These are phyloP conservation scores for Phellopilus nigrolimitatus DNA, from an alignment of 1,284 basidiomycete genomes.

Conservation along the genomic window DNA sequence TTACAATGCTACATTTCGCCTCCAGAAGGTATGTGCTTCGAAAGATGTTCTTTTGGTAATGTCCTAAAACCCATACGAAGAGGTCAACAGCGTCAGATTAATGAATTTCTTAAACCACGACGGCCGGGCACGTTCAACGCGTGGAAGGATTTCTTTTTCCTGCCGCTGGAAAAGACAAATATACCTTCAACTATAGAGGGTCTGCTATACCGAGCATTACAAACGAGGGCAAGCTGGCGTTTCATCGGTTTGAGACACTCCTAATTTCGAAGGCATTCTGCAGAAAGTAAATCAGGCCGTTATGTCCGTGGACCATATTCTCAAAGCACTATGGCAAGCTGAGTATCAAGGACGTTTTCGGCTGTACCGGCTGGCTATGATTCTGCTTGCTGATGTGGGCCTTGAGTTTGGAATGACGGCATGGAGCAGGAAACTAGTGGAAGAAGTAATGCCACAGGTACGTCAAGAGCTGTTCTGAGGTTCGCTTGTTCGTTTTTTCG, in stretches of 20 bases:
- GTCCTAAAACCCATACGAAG: conserved; percentile 30
- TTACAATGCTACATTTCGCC: conserved; percentile 61
- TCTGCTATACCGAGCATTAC: conserved; percentile 57
- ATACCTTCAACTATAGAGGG: conserved; percentile 51
- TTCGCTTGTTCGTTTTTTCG: neutral
- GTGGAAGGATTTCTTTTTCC: conserved; percentile 12
- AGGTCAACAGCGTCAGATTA: conserved; percentile 59
- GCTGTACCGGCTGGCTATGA: conserved; percentile 59
- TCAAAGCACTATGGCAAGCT: conserved; percentile 70
- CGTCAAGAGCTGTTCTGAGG: conserved; percentile 11
- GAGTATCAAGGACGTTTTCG: conserved; percentile 69
- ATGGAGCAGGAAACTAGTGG: conserved; percentile 55
- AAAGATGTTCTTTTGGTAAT: neutral
- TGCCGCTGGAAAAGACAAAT: conserved; percentile 22
- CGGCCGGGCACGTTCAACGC: conserved; percentile 35
- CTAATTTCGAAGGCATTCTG: conserved; percentile 1
- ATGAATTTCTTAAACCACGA: conserved; percentile 57
- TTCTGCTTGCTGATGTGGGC: conserved; percentile 69
- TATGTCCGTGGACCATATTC: conserved; percentile 55
- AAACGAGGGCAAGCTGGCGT: conserved; percentile 47
- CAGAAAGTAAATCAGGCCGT: conserved; percentile 53
- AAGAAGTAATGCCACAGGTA: conserved; percentile 77
- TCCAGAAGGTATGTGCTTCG: conserved; percentile 51
- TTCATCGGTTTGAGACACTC: conserved; percentile 8
- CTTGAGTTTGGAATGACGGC: conserved; percentile 72